phyloP scores from a whole-genome alignment of 2,329 filamentous ascomycete species.

The Setomelanomma holmii region DNA sequence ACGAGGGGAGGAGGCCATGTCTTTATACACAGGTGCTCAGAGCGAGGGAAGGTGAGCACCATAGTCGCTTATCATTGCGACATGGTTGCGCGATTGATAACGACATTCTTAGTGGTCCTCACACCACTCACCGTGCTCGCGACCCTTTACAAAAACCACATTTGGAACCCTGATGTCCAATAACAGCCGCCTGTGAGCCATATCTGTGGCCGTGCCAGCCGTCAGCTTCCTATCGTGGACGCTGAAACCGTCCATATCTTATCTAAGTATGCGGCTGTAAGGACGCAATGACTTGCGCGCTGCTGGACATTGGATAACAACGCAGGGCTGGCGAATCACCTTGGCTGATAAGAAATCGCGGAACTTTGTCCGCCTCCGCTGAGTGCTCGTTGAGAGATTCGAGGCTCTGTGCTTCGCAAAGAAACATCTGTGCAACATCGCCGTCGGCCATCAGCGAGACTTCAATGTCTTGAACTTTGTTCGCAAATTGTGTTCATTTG shows the following conservation, averaged over 20 bases:
- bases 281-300: slow-evolving; percentile 32
- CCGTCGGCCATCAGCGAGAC: slow-evolving; percentile 20
- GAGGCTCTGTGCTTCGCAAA: slow-evolving; percentile 10
- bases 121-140: slow-evolving; percentile 20
- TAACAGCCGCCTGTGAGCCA: slow-evolving; percentile 19
- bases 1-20: not conserved
- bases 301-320: slow-evolving; percentile 21
- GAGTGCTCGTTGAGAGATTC: not conserved
- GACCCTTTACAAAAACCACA: slow-evolving; percentile 16
- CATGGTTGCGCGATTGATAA: slow-evolving; percentile 48
- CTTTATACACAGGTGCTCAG: slow-evolving; percentile 10
- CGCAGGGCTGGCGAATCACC: slow-evolving; percentile 20
- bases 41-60: slow-evolving; percentile 26
- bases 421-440: slow-evolving; percentile 20
- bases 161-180: slow-evolving; percentile 27
- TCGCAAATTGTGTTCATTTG: not conserved
- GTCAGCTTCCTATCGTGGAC: slow-evolving; percentile 47
- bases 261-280: slow-evolving; percentile 30
- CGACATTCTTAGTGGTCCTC: slow-evolving; percentile 34
- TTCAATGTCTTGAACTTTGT: not conserved
- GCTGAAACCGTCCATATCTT: slow-evolving; percentile 35
- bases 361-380: not conserved
- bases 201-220: slow-evolving; percentile 13
- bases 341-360: slow-evolving; percentile 28
- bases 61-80: slow-evolving; percentile 47